Evolutionary conservation across 2,329 filamentous ascomycete species (phyloP).

Genomic region (Aspergillus calidoustus): DNA sequence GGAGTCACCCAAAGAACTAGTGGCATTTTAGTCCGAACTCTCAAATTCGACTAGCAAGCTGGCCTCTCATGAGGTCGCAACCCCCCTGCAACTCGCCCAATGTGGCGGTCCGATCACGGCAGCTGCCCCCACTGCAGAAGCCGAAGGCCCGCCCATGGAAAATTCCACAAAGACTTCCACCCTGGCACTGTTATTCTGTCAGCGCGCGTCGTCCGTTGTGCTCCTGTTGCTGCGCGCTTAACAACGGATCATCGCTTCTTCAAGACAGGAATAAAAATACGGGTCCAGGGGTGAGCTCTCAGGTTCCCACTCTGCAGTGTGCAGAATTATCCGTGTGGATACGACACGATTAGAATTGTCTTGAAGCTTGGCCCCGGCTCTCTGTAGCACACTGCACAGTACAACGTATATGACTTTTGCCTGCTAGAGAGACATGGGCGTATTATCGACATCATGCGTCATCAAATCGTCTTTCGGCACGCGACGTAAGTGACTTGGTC

Average conservation of each 20-base stretch:
- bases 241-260: conserved; percentile 11
- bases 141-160: conserved; percentile 33
- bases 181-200: conserved; percentile 22
- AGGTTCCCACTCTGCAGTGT: conserved; percentile 15
- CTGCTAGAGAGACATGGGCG: not conserved
- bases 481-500: conserved; percentile 4
- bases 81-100: conserved; percentile 29
- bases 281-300: conserved; percentile 10
- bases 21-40: not conserved
- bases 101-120: conserved; percentile 33
- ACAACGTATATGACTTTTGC: not conserved
- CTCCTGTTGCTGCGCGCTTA: conserved; percentile 13
- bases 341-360: not conserved
- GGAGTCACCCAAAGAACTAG: not conserved
- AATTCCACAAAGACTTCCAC: conserved; percentile 26
- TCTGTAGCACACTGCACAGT: not conserved
- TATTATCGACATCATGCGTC: not conserved
- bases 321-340: conserved; percentile 20
- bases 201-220: conserved; percentile 7
- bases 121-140: conserved; percentile 23
- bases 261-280: not conserved
- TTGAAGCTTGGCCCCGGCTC: conserved; percentile 24
- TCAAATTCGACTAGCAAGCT: conserved; percentile 9
- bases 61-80: conserved; percentile 4
- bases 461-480: not conserved